Evolutionary conservation across 176 grass and related monocot species (phyloP).

Genomic region (Ananas comosus): DNA sequence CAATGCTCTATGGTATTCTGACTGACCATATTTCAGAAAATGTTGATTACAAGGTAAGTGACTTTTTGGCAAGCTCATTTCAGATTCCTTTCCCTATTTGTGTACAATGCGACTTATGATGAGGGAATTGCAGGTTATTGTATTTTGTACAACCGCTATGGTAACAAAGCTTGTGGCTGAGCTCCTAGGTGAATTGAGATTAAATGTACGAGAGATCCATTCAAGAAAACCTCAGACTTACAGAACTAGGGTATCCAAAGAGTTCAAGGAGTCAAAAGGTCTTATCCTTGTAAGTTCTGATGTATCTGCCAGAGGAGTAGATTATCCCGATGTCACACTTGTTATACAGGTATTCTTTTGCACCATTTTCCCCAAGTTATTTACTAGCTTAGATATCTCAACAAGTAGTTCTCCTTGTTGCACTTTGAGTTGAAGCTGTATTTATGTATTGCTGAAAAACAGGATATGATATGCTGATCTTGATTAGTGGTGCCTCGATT

Average conservation of each 20-base stretch:
- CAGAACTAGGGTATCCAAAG: slow-evolving; percentile 94
- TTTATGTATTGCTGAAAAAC: no score
- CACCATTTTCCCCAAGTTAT: slow-evolving; percentile 2
- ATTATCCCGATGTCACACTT: slow-evolving; percentile 98
- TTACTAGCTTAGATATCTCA: not conserved
- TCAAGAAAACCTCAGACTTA: slow-evolving; percentile 91
- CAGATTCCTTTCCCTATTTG: not conserved
- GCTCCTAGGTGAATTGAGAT: slow-evolving; percentile 66
- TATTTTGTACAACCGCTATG: slow-evolving; percentile 97
- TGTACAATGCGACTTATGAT: slow-evolving; percentile 8
- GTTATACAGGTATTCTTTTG: slow-evolving; percentile 74
- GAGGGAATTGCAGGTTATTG: slow-evolving; percentile 59
- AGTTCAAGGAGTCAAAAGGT: slow-evolving; percentile 95
- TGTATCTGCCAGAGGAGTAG: slow-evolving; percentile 85
- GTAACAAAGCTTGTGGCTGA: slow-evolving; percentile 80
- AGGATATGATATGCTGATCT: no score
- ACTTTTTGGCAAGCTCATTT: slow-evolving; percentile 4
- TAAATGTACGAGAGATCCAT: slow-evolving; percentile 91
- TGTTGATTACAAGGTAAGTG: slow-evolving; percentile 81
- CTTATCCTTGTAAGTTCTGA: slow-evolving; percentile 97
- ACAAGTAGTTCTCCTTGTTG: slow-evolving; percentile 16
- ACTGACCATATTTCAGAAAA: slow-evolving; percentile 83
- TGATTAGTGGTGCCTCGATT: no score
- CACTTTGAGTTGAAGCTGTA: slow-evolving; percentile 25
- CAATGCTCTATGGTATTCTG: slow-evolving; percentile 72